Evolutionary conservation across 257 asterid genomes (phyloP).

Genomic region (Solanum sejunctum): DNA sequence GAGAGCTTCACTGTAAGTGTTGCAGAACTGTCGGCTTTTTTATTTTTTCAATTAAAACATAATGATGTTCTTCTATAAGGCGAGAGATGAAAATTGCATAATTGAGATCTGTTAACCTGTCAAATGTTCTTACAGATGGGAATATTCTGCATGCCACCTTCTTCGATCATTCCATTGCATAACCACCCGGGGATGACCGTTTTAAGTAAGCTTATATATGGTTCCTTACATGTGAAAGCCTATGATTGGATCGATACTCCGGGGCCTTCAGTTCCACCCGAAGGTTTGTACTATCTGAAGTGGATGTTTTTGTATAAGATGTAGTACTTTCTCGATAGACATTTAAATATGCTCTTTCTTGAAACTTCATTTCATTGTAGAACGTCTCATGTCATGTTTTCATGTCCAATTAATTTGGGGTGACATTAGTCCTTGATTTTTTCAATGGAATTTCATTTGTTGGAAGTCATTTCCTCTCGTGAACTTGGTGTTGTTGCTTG

Average conservation of each 20-base stretch:
- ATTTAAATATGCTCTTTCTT: neutral
- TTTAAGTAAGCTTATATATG: conserved; percentile 93
- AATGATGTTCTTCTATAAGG: neutral
- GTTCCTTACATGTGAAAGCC: conserved; percentile 81
- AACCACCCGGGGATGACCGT: conserved; percentile 99
- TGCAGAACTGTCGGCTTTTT: neutral
- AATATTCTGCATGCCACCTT: conserved; percentile 93
- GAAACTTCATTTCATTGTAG: neutral
- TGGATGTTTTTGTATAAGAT: neutral
- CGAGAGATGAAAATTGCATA: neutral
- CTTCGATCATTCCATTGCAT: conserved; percentile 91
- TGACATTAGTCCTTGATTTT: neutral
- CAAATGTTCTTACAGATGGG: conserved; percentile 66
- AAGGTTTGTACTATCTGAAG: conserved; percentile 41
- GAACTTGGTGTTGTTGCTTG: neutral
- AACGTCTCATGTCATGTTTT: neutral
- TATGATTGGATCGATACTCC: conserved; percentile 84
- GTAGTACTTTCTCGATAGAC: neutral
- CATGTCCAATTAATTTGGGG: neutral
- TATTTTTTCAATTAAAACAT: neutral
- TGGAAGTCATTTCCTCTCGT: neutral
- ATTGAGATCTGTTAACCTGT: neutral
- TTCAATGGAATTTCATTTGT: neutral
- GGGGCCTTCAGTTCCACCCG: conserved; percentile 52
- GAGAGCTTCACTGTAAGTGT: conserved; percentile 83